Conservation (phyloP, 2,329 filamentous ascomycete species). For the Metarhizium brunneum region DNA sequence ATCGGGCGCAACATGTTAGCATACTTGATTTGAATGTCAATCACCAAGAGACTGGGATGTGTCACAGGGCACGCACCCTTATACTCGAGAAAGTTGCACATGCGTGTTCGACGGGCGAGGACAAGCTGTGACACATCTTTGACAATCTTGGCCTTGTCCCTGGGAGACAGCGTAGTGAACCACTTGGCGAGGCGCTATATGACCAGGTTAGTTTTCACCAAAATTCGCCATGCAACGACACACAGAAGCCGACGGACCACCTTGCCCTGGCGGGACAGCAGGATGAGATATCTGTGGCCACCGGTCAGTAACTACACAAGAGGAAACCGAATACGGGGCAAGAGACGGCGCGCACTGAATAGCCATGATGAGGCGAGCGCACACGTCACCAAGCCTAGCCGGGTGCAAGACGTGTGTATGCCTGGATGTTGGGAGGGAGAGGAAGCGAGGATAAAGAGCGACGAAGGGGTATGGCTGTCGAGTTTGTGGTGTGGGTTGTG, state of each 20-base stretch:
- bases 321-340: conserved; percentile 1
- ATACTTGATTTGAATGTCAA: not conserved
- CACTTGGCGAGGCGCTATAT: conserved; percentile 90
- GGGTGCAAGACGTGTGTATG: conserved; percentile 5
- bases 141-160: conserved; percentile 99
- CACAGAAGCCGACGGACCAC: conserved; percentile 57
- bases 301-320: conserved; percentile 12
- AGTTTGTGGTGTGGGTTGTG: not conserved
- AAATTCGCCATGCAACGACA: not conserved
- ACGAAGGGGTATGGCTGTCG: not conserved
- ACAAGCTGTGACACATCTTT: conserved; percentile 99
- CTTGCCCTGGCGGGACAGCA: conserved; percentile 97
- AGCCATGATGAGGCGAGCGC: conserved; percentile 26
- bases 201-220: conserved; percentile 6
- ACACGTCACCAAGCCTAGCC: conserved; percentile 11
- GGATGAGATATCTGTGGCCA: conserved; percentile 75
- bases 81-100: conserved; percentile 99
- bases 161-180: conserved; percentile 96
- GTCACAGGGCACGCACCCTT: conserved; percentile 57
- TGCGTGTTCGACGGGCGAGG: conserved; percentile 87
- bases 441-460: not conserved
- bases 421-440: not conserved
- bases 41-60: not conserved
- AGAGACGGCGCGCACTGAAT: conserved; percentile 29
- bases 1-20: conserved; percentile 1